Base-by-base conservation (phyloP, 1,284 basidiomycete species). In the Heterobasidion parviporum region DNA sequence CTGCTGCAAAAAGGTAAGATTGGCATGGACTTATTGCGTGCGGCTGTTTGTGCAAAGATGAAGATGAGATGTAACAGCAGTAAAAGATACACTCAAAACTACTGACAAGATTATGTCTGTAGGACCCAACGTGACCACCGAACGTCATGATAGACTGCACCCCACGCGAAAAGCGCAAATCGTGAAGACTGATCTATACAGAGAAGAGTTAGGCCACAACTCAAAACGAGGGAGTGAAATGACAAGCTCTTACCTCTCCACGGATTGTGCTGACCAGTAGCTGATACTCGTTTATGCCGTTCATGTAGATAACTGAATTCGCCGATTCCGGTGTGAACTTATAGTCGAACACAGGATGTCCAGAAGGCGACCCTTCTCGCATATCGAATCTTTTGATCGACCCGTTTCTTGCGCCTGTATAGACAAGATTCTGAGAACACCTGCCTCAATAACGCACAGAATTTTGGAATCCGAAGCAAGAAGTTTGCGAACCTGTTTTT, bases 1-100 rank as follows among this genome's bases (percentile, higher is more conserved):
- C 89, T 0, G 83, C 85, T 4, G 83, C 83, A 62, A 92, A 92
- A 14, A 94, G 63, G 59, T 87, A 83, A 50, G 83, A 75, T 56
- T 87, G 78, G 2, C 70, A 68, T 0, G 80, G 76, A 59, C 88
- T 85, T 10, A 80, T 65, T 0, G 76, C 70, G 15, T 87, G 70
- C 8, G 87, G 85, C 87, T 89, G 59, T 14, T 9, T 33, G 49
- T 53, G 47, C 12, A 45, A 18, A 49, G n/a, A 47, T 8, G 26
- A 14, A 38, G 34, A 12, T 50, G 43, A 48, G 3, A 7, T 49
- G 14, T 36, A 10, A n/a, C 49, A n/a, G 32, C 26, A 26, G 38
- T 0, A 33, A 36, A 15, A 33, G 16, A n/a, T 18, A 34, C 32
- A 8, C 18, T 18, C 3, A 5, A 57, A 8, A 26, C 8, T 3